Percentiles rank a stretch among this genome's conserved stretches.
These are phyloP conservation scores for Eimeria tenella DNA, from an alignment of 169 alveolate species.

Conservation along the genomic window DNA sequence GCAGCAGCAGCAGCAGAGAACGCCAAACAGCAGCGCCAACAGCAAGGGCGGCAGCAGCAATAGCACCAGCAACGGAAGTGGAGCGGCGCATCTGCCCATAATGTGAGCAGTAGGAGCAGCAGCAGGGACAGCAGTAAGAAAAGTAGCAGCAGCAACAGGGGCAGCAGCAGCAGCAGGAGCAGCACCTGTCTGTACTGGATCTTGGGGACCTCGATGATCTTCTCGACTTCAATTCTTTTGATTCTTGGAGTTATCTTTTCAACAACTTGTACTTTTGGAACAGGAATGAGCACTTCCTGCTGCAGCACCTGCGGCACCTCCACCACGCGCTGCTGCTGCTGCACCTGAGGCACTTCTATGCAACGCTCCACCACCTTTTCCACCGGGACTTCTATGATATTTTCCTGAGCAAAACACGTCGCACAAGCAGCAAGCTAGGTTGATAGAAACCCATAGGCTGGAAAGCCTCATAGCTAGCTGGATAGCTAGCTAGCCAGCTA, in stretches of 20 bases:
- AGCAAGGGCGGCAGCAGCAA: neutral
- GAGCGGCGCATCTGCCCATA: neutral
- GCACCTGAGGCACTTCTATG: constrained; percentile 46
- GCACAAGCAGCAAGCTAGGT: neutral
- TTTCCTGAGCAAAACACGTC: neutral
- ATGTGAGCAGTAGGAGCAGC: neutral
- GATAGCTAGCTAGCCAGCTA: neutral
- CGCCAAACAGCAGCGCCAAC: neutral
- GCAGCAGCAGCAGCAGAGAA: too few species aligned
- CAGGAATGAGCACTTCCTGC: constrained; percentile 20
- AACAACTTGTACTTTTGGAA: constrained; percentile 41
- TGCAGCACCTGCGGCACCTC: constrained; percentile 16
- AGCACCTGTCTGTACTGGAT: constrained; percentile 60
- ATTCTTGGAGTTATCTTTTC: neutral
- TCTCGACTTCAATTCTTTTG: constrained; percentile 20
- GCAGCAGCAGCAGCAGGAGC: constrained; percentile 45
- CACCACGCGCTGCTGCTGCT: neutral
- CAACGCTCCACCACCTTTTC: constrained; percentile 9
- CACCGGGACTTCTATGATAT: constrained; percentile 50
- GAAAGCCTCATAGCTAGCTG: neutral
- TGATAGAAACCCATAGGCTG: neutral
- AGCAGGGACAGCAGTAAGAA: neutral
- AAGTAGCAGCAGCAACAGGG: constrained; percentile 23
- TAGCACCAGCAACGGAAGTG: neutral
- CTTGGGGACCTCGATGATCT: constrained; percentile 43